Percentiles rank a stretch among this genome's conserved stretches.
phyloP scores from a whole-genome alignment of 192 early-diverging fungal species.

The Mortierella alpina region DNA sequence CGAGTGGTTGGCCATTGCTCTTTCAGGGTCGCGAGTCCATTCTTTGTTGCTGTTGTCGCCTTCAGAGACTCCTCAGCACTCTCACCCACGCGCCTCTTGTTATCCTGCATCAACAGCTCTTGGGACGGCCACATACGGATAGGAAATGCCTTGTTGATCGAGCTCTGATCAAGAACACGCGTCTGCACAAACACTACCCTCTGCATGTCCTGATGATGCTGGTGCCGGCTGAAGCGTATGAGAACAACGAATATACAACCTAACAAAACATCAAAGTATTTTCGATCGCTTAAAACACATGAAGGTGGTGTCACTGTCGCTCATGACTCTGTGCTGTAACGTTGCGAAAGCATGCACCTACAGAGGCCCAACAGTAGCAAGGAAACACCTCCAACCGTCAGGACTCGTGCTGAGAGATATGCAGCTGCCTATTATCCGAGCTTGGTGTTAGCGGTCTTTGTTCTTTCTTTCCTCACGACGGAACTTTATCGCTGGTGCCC shows the following conservation, averaged over 20 bases:
- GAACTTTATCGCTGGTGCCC: too few relatives aligned
- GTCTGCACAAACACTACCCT: slow-evolving; percentile 2
- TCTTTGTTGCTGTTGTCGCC: background rate
- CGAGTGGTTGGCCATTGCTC: too few relatives aligned
- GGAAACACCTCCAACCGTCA: slow-evolving; percentile 16
- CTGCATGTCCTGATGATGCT: background rate
- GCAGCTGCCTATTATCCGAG: background rate
- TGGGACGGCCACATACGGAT: slow-evolving; percentile 22
- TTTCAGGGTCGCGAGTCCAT: too few relatives aligned
- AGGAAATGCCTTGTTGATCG: slow-evolving; percentile 8
- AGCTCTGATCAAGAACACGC: slow-evolving; percentile 6
- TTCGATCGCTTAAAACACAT: too few relatives aligned
- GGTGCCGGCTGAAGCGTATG: slow-evolving; percentile 9
- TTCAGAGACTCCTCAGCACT: background rate
- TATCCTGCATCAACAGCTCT: slow-evolving; percentile 7
- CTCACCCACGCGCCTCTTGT: background rate
- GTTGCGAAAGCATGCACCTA: background rate
- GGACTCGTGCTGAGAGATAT: slow-evolving; percentile 16
- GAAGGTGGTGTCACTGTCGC: too few relatives aligned
- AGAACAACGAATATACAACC: slow-evolving; percentile 19
- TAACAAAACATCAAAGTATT: background rate
- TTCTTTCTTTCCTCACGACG: background rate
- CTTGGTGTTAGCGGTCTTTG: background rate
- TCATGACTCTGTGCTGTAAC: too few relatives aligned
- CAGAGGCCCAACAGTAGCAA: slow-evolving; percentile 16